Evolutionary conservation across 1,284 basidiomycete genomes (phyloP).

Genomic region (Phaffia rhodozyma): DNA sequence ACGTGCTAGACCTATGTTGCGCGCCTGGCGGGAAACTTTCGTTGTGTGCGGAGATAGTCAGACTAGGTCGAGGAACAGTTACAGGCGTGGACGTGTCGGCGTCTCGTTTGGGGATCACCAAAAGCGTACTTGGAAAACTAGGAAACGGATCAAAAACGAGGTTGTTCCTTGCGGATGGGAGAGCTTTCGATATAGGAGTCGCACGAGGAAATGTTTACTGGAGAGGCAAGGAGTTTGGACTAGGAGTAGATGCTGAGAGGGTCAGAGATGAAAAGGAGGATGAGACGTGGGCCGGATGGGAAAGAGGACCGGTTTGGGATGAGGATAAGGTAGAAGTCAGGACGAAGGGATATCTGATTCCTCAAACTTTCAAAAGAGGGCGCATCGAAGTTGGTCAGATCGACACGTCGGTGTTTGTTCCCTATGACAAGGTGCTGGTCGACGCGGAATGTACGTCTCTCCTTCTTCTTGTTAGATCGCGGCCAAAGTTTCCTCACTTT

Average conservation of each 20-base stretch:
- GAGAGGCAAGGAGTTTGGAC: constrained; percentile 5
- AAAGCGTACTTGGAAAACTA: background rate
- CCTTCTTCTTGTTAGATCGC: background rate
- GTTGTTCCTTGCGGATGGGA: constrained; percentile 3
- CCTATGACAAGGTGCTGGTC: constrained; percentile 17
- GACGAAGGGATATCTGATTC: background rate
- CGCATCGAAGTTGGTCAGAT: background rate
- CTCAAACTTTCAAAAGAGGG: background rate
- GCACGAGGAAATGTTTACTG: constrained; percentile 3
- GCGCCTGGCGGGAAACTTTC: constrained; percentile 15
- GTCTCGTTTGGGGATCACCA: background rate
- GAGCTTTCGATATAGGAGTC: constrained; percentile 10
- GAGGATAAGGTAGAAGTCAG: background rate
- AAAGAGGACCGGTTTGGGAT: background rate
- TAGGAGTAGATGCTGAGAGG: background rate
- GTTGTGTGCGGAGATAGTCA: constrained; percentile 1
- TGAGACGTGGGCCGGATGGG: background rate
- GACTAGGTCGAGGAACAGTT: constrained; percentile 10
- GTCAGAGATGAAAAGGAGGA: background rate
- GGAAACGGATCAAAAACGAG: constrained; percentile 3
- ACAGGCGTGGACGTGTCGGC: constrained; percentile 12
- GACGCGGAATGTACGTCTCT: constrained; percentile 14
- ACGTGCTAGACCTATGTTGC: constrained; percentile 16
- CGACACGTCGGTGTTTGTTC: background rate
- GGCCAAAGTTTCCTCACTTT: background rate